Evolutionary conservation across 1,139 yeast species (phyloP), one percentile per base, ranked within the genome.

Genomic region (Pichia sp.): DNA sequence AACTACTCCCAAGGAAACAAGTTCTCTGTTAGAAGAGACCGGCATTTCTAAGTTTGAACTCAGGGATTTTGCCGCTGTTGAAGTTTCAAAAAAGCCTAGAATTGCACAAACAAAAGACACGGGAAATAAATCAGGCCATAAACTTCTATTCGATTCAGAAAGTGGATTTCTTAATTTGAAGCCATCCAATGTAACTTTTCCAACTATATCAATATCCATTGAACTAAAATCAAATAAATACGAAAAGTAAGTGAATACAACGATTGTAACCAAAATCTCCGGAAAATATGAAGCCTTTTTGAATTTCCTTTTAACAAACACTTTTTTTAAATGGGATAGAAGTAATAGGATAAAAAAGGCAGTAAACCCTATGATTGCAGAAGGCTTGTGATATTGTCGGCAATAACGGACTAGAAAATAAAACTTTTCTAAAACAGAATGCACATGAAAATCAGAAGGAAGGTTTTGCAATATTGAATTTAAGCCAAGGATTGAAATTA

Each of bases 81-180:
- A 85, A 4, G 95, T 83, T 61, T 92, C 97, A 56, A 92, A 86
- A 56, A 92, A 86, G 0, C 98, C 98, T 37, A 92, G 67, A 63
- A 88, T 77, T 0, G 97, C 95, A 51, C 88, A 81, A 49, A 85
- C 72, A 49, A 88, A 79, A 0, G 86, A 80, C 0, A 82, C 71
- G 3, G 79, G 68, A 48, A 77, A 69, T 38, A 81, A 62, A 28
- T 63, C 59, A 44, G 65, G 68, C 56, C 72, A 69, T 47, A 69
- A 62, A 3, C 62, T 60, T 56, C 64, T 52, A 26, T 61, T 58
- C 2, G 55, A 53, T 1, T 64, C 54, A 1, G 71, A 59, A 26
- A 80, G 60, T 23, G 85, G 85, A 47, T 74, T 69, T 45, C 67
- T 64, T n/a, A 77, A 54, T 34, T 62, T 59, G 35, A 72, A 64